Conservation (phyloP, 768 basidiomycete genomes). For the Guyanaporus albipodus region DNA sequence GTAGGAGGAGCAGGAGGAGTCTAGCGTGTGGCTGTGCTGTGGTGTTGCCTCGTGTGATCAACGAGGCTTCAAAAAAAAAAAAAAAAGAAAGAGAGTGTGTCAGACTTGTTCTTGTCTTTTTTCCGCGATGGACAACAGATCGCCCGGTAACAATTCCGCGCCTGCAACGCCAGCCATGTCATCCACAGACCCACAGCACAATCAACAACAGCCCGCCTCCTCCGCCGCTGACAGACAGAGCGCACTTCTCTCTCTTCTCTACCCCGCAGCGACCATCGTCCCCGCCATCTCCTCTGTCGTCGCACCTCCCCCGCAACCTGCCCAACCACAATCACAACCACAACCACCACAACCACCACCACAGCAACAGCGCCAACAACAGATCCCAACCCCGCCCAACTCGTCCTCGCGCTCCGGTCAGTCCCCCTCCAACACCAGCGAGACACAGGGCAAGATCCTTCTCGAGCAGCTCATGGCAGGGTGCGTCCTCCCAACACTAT, state of each 20-base stretch:
- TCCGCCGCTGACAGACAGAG: conserved; percentile 65
- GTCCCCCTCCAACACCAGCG: conserved; percentile 51
- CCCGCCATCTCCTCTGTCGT: conserved; percentile 20
- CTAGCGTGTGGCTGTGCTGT: conserved; percentile 8
- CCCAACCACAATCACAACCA: no score
- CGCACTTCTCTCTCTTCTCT: conserved; percentile 67
- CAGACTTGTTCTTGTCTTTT: no score
- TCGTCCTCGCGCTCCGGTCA: conserved; percentile 52
- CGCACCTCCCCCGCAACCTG: conserved; percentile 9
- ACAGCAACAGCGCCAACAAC: conserved; percentile 38
- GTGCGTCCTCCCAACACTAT: conserved; percentile 41
- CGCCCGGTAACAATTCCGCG: conserved; percentile 32
- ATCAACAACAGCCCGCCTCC: conserved; percentile 29
- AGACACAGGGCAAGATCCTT: conserved; percentile 68
- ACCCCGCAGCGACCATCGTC: conserved; percentile 43
- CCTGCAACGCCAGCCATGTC: conserved; percentile 42
- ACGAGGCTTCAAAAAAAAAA: conserved; percentile 16
- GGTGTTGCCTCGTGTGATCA: conserved; percentile 27
- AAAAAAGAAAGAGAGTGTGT: not conserved
- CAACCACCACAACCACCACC: no score
- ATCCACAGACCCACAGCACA: not conserved
- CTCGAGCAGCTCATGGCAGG: conserved; percentile 80
- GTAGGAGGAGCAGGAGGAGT: not conserved
- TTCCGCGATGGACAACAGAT: no score
- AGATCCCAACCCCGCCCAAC: conserved; percentile 68